Evolutionary conservation across 2,329 filamentous ascomycete species (phyloP).

Genomic region (Phaeoacremonium minimum): DNA sequence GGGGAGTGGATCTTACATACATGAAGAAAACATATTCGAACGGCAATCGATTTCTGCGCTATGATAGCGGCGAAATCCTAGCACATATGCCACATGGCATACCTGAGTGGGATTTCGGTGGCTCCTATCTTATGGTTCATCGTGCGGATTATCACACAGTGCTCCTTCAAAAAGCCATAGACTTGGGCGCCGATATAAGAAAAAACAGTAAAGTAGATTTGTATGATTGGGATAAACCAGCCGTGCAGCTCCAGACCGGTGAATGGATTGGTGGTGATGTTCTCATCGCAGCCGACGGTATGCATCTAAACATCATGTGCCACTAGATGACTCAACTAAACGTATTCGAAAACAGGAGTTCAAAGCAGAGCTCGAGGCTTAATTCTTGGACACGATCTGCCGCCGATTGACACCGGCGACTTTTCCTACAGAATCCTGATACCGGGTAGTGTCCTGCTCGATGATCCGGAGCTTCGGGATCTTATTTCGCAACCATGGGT

Average conservation of each 20-base stretch:
- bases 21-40: constrained; percentile 11
- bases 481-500: constrained; percentile 21
- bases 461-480: constrained; percentile 17
- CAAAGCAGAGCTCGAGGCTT: constrained; percentile 1
- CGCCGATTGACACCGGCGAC: constrained; percentile 22
- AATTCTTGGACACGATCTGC: constrained; percentile 3
- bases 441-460: constrained; percentile 16
- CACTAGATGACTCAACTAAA: neutral
- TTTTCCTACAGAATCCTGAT: constrained; percentile 29
- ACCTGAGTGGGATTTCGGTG: constrained; percentile 10
- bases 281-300: constrained; percentile 15
- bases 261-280: constrained; percentile 12
- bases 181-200: constrained; percentile 14
- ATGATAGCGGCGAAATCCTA: constrained; percentile 3
- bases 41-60: constrained; percentile 11
- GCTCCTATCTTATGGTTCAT: constrained; percentile 6
- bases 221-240: constrained; percentile 14
- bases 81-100: constrained; percentile 9
- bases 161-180: constrained; percentile 4
- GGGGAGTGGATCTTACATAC: constrained; percentile 11
- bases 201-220: constrained; percentile 15
- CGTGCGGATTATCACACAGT: constrained; percentile 7
- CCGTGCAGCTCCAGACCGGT: constrained; percentile 10
- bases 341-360: neutral
- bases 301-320: neutral